Evolutionary conservation across 257 asterid genomes (phyloP), one percentile per base, ranked within the genome.

Genomic region (Solanum peruvianum): DNA sequence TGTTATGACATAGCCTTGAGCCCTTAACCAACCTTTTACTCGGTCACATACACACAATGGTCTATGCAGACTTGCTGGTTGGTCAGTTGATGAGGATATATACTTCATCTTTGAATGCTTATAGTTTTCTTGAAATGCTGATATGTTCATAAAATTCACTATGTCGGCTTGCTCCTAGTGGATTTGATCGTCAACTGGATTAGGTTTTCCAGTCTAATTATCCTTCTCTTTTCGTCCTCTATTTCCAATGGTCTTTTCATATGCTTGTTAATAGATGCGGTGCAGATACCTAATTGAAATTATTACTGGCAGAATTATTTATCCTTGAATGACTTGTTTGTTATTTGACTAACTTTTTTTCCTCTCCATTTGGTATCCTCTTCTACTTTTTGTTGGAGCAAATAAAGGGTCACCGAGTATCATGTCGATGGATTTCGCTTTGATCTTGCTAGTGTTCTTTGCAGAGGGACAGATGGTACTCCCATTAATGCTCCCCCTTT

Each of bases 371-470:
- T 29, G 88, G 88, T 86, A 35, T 86, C 23, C 44, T 77, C 62
- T 87, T 73, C 62, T 85, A 44, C 41, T 60, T 82, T 88, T 66
- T 60, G 67, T 29, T 81, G 49, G 84, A 84, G 20, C 85, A 82
- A 88, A 58, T 93, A 91, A 91, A 97, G 99, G 99, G 98, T 95
- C 72, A 82, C 85, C 66, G 98, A 95, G 90, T 97, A 95, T 92
- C 99, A 95, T 60, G 95, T 97, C 90, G 99, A 97, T 89, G 99
- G 99, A 70, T 97, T 97, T 91, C 98, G 99, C 87, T 97, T 97
- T 89, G 99, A 97, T 87, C 97, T 97, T 87, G 96, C 99, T 37
- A 95, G 99, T 77, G 95, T 91, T 92, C 98, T 97, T 87, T 97
- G 98, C 91, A 94, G 99, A 84, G 98, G 99, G 91, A 87, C 93